Percentiles rank a stretch among this genome's conserved stretches.
These are phyloP conservation scores for Spatholobus suberectus DNA, from an alignment of 306 rosid genomes.

Conservation along the genomic window DNA sequence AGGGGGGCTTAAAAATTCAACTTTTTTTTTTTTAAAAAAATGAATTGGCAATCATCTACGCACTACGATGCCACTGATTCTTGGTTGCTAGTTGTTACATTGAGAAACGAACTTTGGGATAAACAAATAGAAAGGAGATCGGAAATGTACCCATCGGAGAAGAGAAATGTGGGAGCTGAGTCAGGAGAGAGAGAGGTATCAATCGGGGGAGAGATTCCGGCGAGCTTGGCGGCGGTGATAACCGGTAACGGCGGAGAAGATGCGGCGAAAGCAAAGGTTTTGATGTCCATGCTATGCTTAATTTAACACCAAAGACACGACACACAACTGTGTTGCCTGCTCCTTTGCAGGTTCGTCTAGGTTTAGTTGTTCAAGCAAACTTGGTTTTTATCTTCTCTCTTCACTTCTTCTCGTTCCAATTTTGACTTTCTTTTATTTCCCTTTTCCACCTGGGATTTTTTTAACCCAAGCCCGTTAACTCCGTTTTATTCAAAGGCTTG, in stretches of 20 bases:
- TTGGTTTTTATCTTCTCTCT: not conserved
- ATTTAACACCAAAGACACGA: not conserved
- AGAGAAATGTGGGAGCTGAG: slow-evolving; percentile 57
- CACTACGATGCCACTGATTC: not conserved
- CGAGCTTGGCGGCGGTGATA: slow-evolving; percentile 73
- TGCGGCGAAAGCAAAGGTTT: slow-evolving; percentile 62
- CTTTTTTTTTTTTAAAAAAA: not conserved
- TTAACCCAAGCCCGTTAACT: not conserved
- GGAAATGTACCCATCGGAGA: slow-evolving; percentile 69
- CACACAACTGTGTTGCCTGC: not conserved
- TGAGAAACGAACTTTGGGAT: not conserved
- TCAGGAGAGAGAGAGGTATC: slow-evolving; percentile 66
- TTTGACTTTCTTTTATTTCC: not conserved
- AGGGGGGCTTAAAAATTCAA: not conserved
- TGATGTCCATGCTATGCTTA: slow-evolving; percentile 60
- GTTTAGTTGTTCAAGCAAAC: not conserved
- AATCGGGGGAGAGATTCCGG: slow-evolving; percentile 52
- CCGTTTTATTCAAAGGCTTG: not conserved
- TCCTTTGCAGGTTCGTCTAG: not conserved
- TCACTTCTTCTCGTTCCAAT: not conserved
- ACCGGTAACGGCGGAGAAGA: slow-evolving; percentile 73
- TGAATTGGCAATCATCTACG: not conserved
- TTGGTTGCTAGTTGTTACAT: not conserved
- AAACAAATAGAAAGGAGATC: not conserved
- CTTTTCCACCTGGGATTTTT: not conserved